Evolutionary conservation across 257 asterid species (phyloP).

Genomic region (Solanum pimpinellifolium): DNA sequence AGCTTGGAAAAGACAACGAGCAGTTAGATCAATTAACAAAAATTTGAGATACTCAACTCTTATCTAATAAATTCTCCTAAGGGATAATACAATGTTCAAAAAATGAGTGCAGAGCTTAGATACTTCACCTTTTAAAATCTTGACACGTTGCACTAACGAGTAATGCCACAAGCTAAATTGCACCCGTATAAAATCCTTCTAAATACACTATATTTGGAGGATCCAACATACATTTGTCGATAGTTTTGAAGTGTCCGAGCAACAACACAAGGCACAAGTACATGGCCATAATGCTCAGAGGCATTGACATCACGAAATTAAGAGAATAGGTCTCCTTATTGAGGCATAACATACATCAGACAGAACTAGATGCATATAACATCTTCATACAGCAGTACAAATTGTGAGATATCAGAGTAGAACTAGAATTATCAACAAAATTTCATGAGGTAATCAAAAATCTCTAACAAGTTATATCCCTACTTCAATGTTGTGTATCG

Average conservation of each 20-base stretch:
- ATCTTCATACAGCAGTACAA: neutral
- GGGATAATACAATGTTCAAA: neutral
- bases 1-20: neutral
- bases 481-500: neutral
- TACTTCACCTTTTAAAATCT: neutral
- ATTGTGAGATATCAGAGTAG: neutral
- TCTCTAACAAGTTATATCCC: neutral
- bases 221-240: too few relatives aligned
- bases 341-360: neutral
- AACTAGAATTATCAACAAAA: neutral
- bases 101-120: neutral
- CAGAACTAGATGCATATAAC: neutral
- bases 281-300: neutral
- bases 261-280: neutral
- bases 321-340: neutral
- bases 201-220: too few relatives aligned
- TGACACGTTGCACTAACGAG: neutral
- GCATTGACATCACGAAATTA: neutral
- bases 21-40: too few relatives aligned
- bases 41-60: neutral
- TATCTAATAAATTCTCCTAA: too few relatives aligned
- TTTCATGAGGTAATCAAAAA: neutral
- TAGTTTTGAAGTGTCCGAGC: too few relatives aligned
- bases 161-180: too few relatives aligned
- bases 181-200: too few relatives aligned